Conservation (phyloP, 2,329 filamentous ascomycete genomes). For the Colletotrichum tabaci region DNA sequence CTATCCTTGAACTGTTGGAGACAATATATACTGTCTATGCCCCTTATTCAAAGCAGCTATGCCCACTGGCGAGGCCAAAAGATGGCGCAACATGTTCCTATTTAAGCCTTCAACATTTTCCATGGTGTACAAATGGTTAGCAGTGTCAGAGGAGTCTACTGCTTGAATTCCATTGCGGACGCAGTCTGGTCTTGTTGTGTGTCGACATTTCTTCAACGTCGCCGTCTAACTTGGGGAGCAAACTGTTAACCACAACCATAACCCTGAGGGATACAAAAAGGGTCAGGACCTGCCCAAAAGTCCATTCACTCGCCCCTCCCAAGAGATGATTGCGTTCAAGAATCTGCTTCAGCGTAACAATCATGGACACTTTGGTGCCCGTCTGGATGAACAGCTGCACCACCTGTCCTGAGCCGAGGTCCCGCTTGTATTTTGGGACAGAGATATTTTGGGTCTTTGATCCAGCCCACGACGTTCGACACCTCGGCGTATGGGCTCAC, state of each 20-base stretch:
- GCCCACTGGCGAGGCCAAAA: too few relatives aligned
- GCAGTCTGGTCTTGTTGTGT: not conserved
- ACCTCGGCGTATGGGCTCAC: not conserved
- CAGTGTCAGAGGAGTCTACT: not conserved
- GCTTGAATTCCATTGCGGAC: not conserved
- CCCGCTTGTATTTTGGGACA: not conserved
- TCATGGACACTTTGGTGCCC: conserved; percentile 1
- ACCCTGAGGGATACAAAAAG: not conserved
- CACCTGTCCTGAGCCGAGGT: not conserved
- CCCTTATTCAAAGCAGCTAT: too few relatives aligned
- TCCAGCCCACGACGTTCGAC: not conserved
- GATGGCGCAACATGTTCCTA: too few relatives aligned
- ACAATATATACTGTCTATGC: too few relatives aligned
- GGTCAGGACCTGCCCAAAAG: not conserved
- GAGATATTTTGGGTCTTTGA: not conserved
- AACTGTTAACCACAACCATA: not conserved
- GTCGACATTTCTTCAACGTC: not conserved
- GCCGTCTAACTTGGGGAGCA: not conserved
- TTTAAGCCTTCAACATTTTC: too few relatives aligned
- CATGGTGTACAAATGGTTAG: not conserved
- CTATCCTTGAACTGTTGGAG: too few relatives aligned
- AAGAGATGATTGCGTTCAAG: not conserved
- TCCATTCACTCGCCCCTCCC: not conserved
- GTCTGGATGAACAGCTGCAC: not conserved
- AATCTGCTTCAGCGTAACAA: conserved; percentile 1